A percentile compares a stretch with the other conserved stretches of the same genome.
These are phyloP conservation scores for Fraxinus dipetala DNA, from an alignment of 305 asterid genomes.

Conservation along the genomic window DNA sequence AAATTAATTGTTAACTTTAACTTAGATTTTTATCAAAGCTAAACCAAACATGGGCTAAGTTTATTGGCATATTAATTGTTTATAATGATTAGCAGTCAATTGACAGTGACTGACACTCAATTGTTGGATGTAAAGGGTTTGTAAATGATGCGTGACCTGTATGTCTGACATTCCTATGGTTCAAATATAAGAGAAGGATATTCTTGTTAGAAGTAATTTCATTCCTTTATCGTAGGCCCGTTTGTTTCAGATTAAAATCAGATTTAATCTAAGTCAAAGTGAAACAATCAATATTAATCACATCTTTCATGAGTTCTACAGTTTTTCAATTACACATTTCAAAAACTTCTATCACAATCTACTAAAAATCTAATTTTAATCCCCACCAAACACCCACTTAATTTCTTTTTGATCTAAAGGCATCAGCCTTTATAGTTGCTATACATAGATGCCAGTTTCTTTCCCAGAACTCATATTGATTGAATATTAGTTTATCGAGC, in stretches of 20 bases:
- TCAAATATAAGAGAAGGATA: background rate
- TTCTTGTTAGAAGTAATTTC: background rate
- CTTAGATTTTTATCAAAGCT: background rate
- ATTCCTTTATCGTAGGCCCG: background rate
- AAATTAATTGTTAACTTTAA: background rate
- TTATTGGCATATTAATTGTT: background rate
- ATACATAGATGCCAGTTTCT: background rate
- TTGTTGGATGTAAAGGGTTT: background rate
- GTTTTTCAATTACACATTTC: too few species aligned
- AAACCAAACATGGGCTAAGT: background rate
- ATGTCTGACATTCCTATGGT: background rate
- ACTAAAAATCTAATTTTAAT: too few species aligned
- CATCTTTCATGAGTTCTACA: too few species aligned
- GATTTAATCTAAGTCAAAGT: too few species aligned
- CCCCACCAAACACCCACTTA: background rate
- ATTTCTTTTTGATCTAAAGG: background rate
- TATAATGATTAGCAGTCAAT: background rate
- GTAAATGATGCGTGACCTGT: background rate
- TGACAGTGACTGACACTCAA: background rate
- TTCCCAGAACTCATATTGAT: constrained; percentile 1
- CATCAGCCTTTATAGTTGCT: background rate
- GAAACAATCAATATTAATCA: too few species aligned
- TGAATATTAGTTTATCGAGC: background rate
- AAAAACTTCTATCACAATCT: too few species aligned
- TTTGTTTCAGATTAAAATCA: too few species aligned